Evolutionary conservation across 164 flowering plant genomes (phyloP).

Genomic region (Stephania cephalantha): DNA sequence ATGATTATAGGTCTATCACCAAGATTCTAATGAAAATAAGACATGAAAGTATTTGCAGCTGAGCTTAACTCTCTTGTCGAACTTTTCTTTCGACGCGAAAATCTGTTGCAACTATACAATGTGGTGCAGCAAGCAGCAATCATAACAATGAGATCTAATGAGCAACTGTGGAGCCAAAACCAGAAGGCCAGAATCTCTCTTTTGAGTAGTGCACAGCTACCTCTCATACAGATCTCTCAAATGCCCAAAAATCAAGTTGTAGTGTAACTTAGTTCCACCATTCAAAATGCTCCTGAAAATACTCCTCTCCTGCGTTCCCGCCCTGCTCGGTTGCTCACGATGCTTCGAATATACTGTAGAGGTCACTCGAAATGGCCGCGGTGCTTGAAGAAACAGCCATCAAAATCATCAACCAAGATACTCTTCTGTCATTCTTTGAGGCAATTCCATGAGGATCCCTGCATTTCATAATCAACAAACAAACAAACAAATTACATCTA

Average conservation of each 20-base stretch:
- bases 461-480: constrained; percentile 8
- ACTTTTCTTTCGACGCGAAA: too few species aligned
- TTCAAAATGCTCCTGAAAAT: constrained; percentile 12
- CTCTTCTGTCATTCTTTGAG: constrained; percentile 46
- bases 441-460: constrained; percentile 69
- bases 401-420: constrained; percentile 62
- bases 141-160: neutral
- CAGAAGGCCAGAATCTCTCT: neutral
- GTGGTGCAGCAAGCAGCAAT: neutral
- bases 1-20: too few species aligned
- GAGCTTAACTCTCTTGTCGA: neutral
- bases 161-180: neutral
- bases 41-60: neutral
- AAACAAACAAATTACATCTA: neutral
- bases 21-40: neutral
- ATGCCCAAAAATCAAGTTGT: too few species aligned
- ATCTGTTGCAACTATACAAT: too few species aligned
- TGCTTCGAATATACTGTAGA: constrained; percentile 34
- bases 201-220: too few species aligned
- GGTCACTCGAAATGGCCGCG: constrained; percentile 60
- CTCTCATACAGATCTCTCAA: neutral
- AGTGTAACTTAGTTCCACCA: too few species aligned
- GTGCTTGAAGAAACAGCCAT: constrained; percentile 72
- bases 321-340: constrained; percentile 13
- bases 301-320: constrained; percentile 12